Base-by-base conservation (phyloP, 768 basidiomycete species). In the Lactarius sanguifluus region DNA sequence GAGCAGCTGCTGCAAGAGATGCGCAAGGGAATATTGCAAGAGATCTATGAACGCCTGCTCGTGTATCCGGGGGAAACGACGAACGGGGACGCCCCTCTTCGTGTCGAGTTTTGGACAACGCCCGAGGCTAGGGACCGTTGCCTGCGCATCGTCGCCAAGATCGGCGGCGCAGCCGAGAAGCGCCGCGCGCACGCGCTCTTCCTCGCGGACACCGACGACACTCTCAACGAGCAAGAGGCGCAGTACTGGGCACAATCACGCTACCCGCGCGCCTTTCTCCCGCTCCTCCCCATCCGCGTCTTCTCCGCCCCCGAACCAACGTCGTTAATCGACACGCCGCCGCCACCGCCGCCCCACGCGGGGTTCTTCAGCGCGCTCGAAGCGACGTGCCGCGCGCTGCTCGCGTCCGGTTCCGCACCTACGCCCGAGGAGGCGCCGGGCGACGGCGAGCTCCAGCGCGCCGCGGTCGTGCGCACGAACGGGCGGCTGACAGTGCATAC, bases 1-100 rank as follows among this genome's bases (percentile, higher is more conserved):
- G 82, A 83, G 60, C 94, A 95, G 71, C 81, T 87, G 1, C 75
- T 86, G 45, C 89, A 90, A 74, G 94, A 96, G 73, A 90, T 90
- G 85, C 75, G 78, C 9, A 83, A 78, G 61, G 81, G 82, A 0
- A 71, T 91, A 38, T 75, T 94, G 3, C 79, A 88, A 61, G 89
- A 90, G 66, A 81, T 93, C 52, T 77, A 77, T 57, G 82, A 85
- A 30, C 82, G 82, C 41, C 73, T 87, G 12, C 23, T 70, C 10
- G 59, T 75, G 4, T 47, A 18, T 54, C 25, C n/a, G 28, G 50
- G 45, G 12, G n/a, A 12, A 38, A 13, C 36, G 36, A 38, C 4
- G 38, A 3, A 12, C 32, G 32, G 56, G 25, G 36, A 18, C 12
- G 16, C n/a, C 12, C 67, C 61, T 20, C 57, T 61, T 16, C 41